Percentiles rank a stretch among this genome's conserved stretches.
Conservation (phyloP, 1,284 basidiomycete species). For the Ceratobasidium sp. region DNA sequence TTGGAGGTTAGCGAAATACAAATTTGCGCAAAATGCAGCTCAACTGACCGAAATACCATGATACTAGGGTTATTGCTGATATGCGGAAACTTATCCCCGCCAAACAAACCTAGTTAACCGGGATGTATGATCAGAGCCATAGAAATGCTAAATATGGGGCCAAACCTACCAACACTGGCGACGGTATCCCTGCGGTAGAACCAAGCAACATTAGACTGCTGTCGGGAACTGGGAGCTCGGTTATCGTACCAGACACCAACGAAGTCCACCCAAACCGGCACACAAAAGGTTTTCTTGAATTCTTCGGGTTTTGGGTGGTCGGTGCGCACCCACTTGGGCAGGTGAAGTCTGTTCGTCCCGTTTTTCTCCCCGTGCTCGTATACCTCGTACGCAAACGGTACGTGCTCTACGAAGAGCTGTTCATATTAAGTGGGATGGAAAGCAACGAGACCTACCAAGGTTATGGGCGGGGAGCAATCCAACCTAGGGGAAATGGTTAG, state of each 20-base stretch:
- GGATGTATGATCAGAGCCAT: neutral
- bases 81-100: slow-evolving; percentile 22
- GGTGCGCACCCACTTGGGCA: neutral
- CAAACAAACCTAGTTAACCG: neutral
- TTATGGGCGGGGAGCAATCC: slow-evolving; percentile 29
- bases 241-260: slow-evolving; percentile 41
- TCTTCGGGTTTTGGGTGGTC: neutral
- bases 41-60: neutral
- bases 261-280: slow-evolving; percentile 34
- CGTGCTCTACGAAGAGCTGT: slow-evolving; percentile 30
- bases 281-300: slow-evolving; percentile 40
- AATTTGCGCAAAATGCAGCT: too few species aligned
- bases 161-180: slow-evolving; percentile 24
- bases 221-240: neutral
- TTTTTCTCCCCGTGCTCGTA: slow-evolving; percentile 26
- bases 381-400: slow-evolving; percentile 41
- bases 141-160: too few species aligned
- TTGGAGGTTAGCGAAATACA: too few species aligned
- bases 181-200: slow-evolving; percentile 37
- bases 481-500: neutral
- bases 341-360: neutral
- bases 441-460: neutral
- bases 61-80: slow-evolving; percentile 27
- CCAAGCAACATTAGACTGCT: neutral
- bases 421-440: neutral